phyloP scores from a whole-genome alignment of 805 yeast species.

The Kodamaea restingae region DNA sequence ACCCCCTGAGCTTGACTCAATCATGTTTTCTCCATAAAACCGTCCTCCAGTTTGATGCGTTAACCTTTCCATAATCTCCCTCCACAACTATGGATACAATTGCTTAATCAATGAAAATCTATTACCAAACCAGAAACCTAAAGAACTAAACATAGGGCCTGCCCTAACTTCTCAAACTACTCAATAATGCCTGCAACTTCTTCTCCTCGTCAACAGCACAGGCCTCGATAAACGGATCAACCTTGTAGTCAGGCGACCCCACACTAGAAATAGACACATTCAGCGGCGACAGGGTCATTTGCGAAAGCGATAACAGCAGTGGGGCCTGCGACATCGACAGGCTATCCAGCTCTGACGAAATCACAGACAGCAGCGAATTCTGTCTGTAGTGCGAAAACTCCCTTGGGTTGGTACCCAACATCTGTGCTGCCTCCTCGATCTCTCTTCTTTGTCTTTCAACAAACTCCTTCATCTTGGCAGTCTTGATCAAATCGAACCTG shows the following conservation, averaged over 20 bases:
- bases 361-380: slow-evolving; percentile 12
- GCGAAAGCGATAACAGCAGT: slow-evolving; percentile 1
- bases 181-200: slow-evolving; percentile 23
- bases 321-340: neutral
- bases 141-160: neutral
- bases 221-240: slow-evolving; percentile 32
- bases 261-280: slow-evolving; percentile 5
- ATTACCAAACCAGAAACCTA: slow-evolving; percentile 1
- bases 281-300: slow-evolving; percentile 5
- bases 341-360: too few relatives aligned
- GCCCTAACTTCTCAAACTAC: slow-evolving; percentile 10
- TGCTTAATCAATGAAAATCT: too few relatives aligned
- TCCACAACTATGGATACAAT: neutral
- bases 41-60: neutral
- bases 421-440: slow-evolving; percentile 10
- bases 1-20: too few relatives aligned
- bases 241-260: neutral
- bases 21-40: too few relatives aligned
- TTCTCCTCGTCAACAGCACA: slow-evolving; percentile 34
- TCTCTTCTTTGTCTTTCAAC: slow-evolving; percentile 24
- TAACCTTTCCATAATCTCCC: neutral
- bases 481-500: slow-evolving; percentile 34
- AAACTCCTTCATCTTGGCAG: slow-evolving; percentile 31
- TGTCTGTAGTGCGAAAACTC: slow-evolving; percentile 19
- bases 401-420: neutral